phyloP scores from a whole-genome alignment of 495 filamentous ascomycete species.

The Glonium stellatum region DNA sequence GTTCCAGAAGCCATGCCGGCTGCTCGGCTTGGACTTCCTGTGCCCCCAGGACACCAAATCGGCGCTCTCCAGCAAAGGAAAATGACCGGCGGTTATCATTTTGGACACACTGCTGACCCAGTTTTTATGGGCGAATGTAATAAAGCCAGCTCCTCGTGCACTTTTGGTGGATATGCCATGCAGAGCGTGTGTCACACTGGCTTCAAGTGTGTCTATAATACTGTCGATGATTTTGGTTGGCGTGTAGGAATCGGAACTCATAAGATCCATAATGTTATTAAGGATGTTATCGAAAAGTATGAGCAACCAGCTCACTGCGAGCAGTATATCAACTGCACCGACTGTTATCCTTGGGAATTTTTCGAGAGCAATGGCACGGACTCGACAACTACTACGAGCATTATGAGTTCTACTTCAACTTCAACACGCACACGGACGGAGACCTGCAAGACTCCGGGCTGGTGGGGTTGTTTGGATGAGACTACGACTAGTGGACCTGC shows the following conservation, averaged over 20 bases:
- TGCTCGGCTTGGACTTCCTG: conserved; percentile 74
- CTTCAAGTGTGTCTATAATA: conserved; percentile 81
- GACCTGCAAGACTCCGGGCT: conserved; percentile 84
- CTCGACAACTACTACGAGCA: conserved; percentile 55
- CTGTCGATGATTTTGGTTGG: conserved; percentile 83
- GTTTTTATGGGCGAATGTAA: conserved; percentile 93
- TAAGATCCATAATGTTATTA: conserved; percentile 75
- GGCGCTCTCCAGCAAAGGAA: conserved; percentile 60
- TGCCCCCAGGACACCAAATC: conserved; percentile 69
- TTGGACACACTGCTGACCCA: conserved; percentile 93
- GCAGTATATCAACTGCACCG: conserved; percentile 67
- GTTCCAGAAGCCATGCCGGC: conserved; percentile 84
- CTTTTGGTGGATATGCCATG: conserved; percentile 89
- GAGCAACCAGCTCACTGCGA: conserved; percentile 71
- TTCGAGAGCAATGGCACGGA: conserved; percentile 83
- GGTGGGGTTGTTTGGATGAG: conserved; percentile 68
- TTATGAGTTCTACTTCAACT: conserved; percentile 38
- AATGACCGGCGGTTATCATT: conserved; percentile 78
- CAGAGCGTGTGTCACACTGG: conserved; percentile 89
- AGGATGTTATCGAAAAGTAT: conserved; percentile 76
- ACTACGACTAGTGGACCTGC: conserved; percentile 31
- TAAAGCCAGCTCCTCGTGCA: conserved; percentile 76
- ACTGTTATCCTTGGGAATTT: conserved; percentile 92
- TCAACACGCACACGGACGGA: conserved; percentile 59
- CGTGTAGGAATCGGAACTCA: conserved; percentile 79